Percentiles rank a stretch among this genome's conserved stretches.
Evolutionary conservation across 345 rosid species (phyloP).

Genomic region (Abelmoschus esculentus): DNA sequence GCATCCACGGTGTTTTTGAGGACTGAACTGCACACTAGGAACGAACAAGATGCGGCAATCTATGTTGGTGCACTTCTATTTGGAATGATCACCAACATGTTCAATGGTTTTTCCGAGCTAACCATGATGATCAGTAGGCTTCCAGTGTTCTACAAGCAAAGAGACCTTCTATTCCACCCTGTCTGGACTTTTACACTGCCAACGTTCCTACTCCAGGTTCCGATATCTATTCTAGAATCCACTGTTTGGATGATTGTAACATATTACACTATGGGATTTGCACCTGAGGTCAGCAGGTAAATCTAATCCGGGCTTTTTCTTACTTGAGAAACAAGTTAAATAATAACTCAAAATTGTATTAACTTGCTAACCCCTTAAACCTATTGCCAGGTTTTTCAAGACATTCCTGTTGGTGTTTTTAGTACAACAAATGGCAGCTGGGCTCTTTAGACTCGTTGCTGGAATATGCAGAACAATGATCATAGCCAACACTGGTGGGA

Average conservation of each 20-base stretch:
- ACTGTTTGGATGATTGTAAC: slow-evolving; percentile 56
- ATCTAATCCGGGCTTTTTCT: not conserved
- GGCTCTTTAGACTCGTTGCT: slow-evolving; percentile 57
- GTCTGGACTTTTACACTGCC: slow-evolving; percentile 84
- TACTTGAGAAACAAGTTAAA: not conserved
- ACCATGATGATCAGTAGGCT: slow-evolving; percentile 60
- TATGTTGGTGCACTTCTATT: slow-evolving; percentile 47
- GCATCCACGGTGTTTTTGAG: slow-evolving; percentile 56
- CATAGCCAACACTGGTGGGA: slow-evolving; percentile 75
- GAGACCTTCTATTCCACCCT: slow-evolving; percentile 79
- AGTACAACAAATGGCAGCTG: slow-evolving; percentile 83
- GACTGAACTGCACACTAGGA: slow-evolving; percentile 44
- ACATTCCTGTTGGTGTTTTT: slow-evolving; percentile 51
- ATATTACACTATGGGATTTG: slow-evolving; percentile 58
- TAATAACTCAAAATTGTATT: not conserved
- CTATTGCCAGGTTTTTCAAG: slow-evolving; percentile 71
- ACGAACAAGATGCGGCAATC: slow-evolving; percentile 45
- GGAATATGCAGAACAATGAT: slow-evolving; percentile 73
- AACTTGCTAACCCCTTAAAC: not conserved
- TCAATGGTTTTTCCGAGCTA: slow-evolving; percentile 83
- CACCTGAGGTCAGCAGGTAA: slow-evolving; percentile 75
- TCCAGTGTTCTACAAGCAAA: slow-evolving; percentile 88
- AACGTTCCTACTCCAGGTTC: slow-evolving; percentile 50
- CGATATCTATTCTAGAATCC: slow-evolving; percentile 63
- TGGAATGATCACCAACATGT: slow-evolving; percentile 60